Percentiles rank a stretch among this genome's conserved stretches.
phyloP scores from a whole-genome alignment of 169 alveolate genomes.

The Perkinsus marinus region DNA sequence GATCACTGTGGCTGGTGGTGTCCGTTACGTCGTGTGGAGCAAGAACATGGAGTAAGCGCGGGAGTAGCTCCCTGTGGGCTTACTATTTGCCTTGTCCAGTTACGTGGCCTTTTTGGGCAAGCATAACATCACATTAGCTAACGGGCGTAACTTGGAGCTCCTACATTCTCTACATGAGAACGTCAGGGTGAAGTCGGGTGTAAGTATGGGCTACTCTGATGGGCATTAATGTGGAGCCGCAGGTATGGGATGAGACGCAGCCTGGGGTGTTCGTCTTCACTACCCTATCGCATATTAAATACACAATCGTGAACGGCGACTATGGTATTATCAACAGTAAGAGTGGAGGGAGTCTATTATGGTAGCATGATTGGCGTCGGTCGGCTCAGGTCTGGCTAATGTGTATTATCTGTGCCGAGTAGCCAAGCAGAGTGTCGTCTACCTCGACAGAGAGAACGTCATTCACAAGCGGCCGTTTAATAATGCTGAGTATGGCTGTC shows the following conservation, averaged over 20 bases:
- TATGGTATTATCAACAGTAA: conserved; percentile 36
- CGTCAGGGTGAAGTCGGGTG: conserved; percentile 46
- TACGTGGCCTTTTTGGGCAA: conserved; percentile 36
- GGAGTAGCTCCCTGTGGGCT: neutral
- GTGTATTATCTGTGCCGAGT: neutral
- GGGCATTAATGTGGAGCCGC: neutral
- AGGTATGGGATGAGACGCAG: neutral
- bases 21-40: conserved; percentile 35
- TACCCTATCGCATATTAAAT: conserved; percentile 42
- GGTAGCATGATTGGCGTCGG: neutral
- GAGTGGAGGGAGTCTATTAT: neutral
- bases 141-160: conserved; percentile 20
- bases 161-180: conserved; percentile 40
- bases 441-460: neutral
- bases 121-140: conserved; percentile 20
- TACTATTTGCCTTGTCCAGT: conserved; percentile 19
- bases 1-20: conserved; percentile 13
- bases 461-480: neutral
- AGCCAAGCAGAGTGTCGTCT: neutral
- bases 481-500: neutral
- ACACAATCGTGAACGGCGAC: conserved; percentile 38
- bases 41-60: neutral
- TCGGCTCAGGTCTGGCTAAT: neutral
- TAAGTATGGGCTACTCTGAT: neutral
- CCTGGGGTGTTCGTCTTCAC: conserved; percentile 30